Conservation (phyloP, 75 land plant genomes). For the Sequoia sempervirens region DNA sequence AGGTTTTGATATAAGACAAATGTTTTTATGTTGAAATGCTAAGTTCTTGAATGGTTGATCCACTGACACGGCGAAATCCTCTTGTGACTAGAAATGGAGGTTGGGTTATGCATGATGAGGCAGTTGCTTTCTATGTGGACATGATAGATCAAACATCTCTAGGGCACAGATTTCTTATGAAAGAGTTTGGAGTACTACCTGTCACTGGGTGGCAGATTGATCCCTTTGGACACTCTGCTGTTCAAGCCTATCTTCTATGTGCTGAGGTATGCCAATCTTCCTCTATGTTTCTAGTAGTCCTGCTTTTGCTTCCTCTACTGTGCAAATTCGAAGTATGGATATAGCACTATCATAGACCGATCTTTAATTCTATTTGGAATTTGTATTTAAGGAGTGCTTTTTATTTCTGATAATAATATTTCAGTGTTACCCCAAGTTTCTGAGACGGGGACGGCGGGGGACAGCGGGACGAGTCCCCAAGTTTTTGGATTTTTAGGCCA, state of each 20-base stretch:
- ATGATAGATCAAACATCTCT: slow-evolving; percentile 85
- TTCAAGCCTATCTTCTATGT: slow-evolving; percentile 74
- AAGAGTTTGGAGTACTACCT: slow-evolving; percentile 54
- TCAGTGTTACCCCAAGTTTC: too few species aligned
- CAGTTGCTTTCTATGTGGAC: slow-evolving; percentile 60
- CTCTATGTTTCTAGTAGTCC: neutral
- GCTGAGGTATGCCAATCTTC: slow-evolving; percentile 43
- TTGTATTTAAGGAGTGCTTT: neutral
- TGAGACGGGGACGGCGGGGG: too few species aligned
- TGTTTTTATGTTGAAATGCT: neutral
- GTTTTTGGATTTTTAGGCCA: too few species aligned
- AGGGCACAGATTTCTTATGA: slow-evolving; percentile 62
- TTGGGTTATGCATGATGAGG: slow-evolving; percentile 88
- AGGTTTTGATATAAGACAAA: neutral
- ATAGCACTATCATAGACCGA: neutral
- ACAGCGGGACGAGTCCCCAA: too few species aligned
- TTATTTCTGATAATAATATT: too few species aligned
- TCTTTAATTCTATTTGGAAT: neutral
- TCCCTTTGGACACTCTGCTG: slow-evolving; percentile 88
- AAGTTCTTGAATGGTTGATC: neutral
- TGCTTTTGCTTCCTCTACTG: neutral
- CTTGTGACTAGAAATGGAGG: slow-evolving; percentile 57
- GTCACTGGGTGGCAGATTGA: slow-evolving; percentile 89
- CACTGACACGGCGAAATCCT: neutral
- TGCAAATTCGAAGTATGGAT: neutral